phyloP scores from a whole-genome alignment of 1,139 yeast genomes.

The Sugiyamaella novakii region DNA sequence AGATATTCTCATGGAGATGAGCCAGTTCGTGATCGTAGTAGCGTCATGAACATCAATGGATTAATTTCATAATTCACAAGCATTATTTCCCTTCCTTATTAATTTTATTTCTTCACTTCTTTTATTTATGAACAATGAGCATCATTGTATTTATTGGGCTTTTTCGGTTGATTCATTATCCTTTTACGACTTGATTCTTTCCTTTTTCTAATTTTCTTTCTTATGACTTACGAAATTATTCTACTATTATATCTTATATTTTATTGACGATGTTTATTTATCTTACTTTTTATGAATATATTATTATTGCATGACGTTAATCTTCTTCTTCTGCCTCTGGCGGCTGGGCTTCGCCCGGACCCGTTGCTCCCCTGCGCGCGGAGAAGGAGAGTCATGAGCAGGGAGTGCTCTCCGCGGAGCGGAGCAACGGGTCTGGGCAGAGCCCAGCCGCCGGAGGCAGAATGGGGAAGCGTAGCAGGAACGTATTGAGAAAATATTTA shows the following conservation, averaged over 20 bases:
- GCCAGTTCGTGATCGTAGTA: conserved; percentile 12
- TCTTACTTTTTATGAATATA: conserved; percentile 12
- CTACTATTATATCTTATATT: neutral
- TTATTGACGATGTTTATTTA: conserved; percentile 4
- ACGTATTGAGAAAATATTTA: conserved; percentile 3
- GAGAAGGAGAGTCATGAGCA: too few species aligned
- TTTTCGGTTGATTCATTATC: conserved; percentile 14
- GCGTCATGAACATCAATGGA: conserved; percentile 22
- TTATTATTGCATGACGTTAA: conserved; percentile 7
- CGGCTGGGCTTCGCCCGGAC: conserved; percentile 3
- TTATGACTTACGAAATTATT: conserved; percentile 14
- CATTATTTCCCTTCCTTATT: conserved; percentile 17
- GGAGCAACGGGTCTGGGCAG: conserved; percentile 15
- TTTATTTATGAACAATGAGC: conserved; percentile 13
- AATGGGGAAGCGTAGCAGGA: neutral
- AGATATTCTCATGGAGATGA: conserved; percentile 17
- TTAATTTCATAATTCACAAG: conserved; percentile 16
- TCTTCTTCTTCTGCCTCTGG: too few species aligned
- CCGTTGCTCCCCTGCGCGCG: too few species aligned
- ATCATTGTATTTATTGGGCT: conserved; percentile 8
- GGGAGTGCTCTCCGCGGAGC: neutral
- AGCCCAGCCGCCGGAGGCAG: conserved; percentile 15
- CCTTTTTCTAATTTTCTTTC: conserved; percentile 2
- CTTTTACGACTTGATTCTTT: conserved; percentile 15
- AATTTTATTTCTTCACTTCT: conserved; percentile 16